Base-by-base conservation (phyloP, 139 green algal genomes). In the Chlamydomonas sp. region DNA sequence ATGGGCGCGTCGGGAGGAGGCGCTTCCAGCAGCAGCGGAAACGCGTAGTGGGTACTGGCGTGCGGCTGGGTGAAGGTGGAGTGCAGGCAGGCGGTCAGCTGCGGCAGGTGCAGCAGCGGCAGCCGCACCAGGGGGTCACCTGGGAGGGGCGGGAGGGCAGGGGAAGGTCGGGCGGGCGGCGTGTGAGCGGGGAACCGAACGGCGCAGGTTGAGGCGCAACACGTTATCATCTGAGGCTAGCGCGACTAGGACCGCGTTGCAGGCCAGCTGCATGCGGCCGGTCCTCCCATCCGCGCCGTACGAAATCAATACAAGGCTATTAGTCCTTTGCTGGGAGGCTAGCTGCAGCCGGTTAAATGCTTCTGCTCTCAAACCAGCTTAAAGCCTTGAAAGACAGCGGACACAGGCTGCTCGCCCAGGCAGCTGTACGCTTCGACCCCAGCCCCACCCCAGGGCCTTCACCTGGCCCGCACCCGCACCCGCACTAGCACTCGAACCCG, bases 41-140 rank as follows among this genome's bases (percentile, higher is more conserved):
- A 97, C 1, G 94, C 80, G 90, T 97, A 92, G 84, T 96, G 95
- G 59, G 94, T 72, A 4, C 91, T 69, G 10, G 73, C 75, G 1
- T 90, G 91, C 83, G 96, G 85, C 59, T 89, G 31, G 31, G 31
- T 89, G 85, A 92, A 95, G 14, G 85, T 85, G 18, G 92, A 86
- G 74, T 79, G 64, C 14, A 90, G 83, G 12, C 31, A 72, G 5
- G 78, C 71, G 17, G 66, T 88, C 57, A 89, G 64, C 74, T 92
- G 71, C 20, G 83, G 80, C 63, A 96, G 79, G 67, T 90, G 71
- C 64, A 94, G 91, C 8, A 69, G 60, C 3, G 92, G 92, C n/a
- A 92, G 85, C 58, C 91, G 77, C 61, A 95, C 91, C 79, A 94
- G 85, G 4, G 83, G 79, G n/a, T 93, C 92, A 6, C 90, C 85